Evolutionary conservation across 2,329 filamentous ascomycete species (phyloP).

Genomic region (Fusarium sp.): DNA sequence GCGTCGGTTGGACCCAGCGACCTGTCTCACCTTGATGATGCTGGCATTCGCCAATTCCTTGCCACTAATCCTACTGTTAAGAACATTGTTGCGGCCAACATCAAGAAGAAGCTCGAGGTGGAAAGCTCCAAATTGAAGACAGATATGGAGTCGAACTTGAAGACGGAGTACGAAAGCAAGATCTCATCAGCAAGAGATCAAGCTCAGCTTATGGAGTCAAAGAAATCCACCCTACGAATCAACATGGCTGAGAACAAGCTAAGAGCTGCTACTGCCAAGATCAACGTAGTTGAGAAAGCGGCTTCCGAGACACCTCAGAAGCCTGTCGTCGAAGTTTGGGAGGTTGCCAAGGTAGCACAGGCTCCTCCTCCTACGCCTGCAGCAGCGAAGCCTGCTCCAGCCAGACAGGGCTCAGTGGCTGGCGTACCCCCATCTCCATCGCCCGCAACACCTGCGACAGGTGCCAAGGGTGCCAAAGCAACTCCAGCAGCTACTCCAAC

Average conservation of each 20-base stretch:
- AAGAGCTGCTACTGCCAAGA: conserved; percentile 74
- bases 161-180: conserved; percentile 68
- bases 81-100: conserved; percentile 69
- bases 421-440: conserved; percentile 43
- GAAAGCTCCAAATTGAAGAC: conserved; percentile 72
- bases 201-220: conserved; percentile 78
- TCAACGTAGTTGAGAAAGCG: conserved; percentile 83
- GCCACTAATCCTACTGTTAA: conserved; percentile 68
- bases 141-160: conserved; percentile 62
- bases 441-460: conserved; percentile 38
- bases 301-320: conserved; percentile 86
- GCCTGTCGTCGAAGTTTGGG: conserved; percentile 89
- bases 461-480: conserved; percentile 22
- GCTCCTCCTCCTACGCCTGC: conserved; percentile 47
- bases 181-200: conserved; percentile 68
- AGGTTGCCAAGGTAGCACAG: conserved; percentile 72
- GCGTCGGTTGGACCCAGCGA: conserved; percentile 54
- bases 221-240: conserved; percentile 79
- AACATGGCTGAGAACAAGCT: conserved; percentile 82
- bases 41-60: conserved; percentile 68
- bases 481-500: conserved; percentile 31
- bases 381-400: conserved; percentile 43
- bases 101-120: conserved; percentile 77
- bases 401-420: conserved; percentile 40
- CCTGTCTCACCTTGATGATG: conserved; percentile 65